Conservation (phyloP, 352 stramenopile species). For the Phytophthora tubulina region DNA sequence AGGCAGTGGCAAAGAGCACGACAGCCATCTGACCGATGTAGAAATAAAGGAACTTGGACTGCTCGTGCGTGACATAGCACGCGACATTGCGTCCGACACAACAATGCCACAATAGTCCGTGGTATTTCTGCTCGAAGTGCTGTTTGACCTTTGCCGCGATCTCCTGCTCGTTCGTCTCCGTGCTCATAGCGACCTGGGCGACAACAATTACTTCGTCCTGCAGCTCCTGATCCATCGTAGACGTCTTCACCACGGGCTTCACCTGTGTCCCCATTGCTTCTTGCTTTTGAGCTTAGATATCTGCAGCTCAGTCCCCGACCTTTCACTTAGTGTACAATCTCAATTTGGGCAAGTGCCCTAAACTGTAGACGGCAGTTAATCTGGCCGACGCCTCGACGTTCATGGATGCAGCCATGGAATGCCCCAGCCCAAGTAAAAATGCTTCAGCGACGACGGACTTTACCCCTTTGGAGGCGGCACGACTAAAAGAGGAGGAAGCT, state of each 20-base stretch:
- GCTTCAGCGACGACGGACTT: slow-evolving; percentile 41
- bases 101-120: slow-evolving; percentile 94
- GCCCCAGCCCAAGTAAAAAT: slow-evolving; percentile 16
- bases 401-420: slow-evolving; percentile 20
- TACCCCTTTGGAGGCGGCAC: slow-evolving; percentile 60
- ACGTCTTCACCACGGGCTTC: slow-evolving; percentile 90
- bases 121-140: slow-evolving; percentile 94
- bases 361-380: slow-evolving; percentile 4
- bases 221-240: slow-evolving; percentile 88
- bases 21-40: slow-evolving; percentile 96
- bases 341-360: slow-evolving; percentile 14
- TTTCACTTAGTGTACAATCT: slow-evolving; percentile 9
- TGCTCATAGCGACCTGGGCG: slow-evolving; percentile 82
- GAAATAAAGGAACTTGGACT: slow-evolving; percentile 96
- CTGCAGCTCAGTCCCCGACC: slow-evolving; percentile 25
- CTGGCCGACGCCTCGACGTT: background rate
- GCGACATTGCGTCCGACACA: slow-evolving; percentile 95
- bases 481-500: slow-evolving; percentile 58
- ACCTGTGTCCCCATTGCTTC: slow-evolving; percentile 63
- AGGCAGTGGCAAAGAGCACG: slow-evolving; percentile 92
- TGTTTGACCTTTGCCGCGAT: slow-evolving; percentile 93
- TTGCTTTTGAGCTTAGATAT: slow-evolving; percentile 1
- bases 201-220: slow-evolving; percentile 88
- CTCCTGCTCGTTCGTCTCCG: slow-evolving; percentile 86
- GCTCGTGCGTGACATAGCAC: slow-evolving; percentile 95